Evolutionary conservation across 1,139 yeast species (phyloP), one percentile per base, ranked within the genome.

Genomic region (Nadsonia commutata): DNA sequence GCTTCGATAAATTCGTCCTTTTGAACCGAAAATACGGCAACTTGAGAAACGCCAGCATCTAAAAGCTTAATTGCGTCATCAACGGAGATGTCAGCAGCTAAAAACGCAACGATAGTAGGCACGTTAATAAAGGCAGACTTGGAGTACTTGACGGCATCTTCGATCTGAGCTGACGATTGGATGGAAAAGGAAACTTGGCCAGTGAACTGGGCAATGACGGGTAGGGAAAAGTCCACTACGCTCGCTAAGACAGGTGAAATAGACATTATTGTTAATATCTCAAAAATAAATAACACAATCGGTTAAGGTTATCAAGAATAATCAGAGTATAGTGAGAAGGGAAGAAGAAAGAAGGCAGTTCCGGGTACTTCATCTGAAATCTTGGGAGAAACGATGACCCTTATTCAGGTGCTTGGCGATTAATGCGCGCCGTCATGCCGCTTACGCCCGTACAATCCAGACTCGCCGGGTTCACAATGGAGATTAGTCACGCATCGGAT

Each of bases 21-120:
- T 41, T 62, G 62, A 0, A 51, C 43, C 17, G 58, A 57, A 2
- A 59, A 48, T 21, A 74, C 72, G 49, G 81, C 65, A 1, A 82
- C 57, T 17, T 68, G 67, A 36, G 64, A 57, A 18, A 80, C 74
- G 27, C 95, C 95, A 43, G 70, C 69, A 56, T 86, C 85, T 50
- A 83, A 69, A 31, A 83, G 56, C 9, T 66, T 68, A 36, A 82
- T 66, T 18, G 74, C 57, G 31, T 65, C 62, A 45, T 78, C 80
- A 31, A 73, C 68, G 22, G 17, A 18, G 17, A 44, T 37, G 19
- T 40, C 22, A 18, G 39, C 39, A 23, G 44, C 21, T 20, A 22
- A 31, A 19, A 43, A 20, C 11, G 41, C 38, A 16, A 27, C 18
- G 13, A 46, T 43, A 17, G 40, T 39, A 27, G 33, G 33, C 5